Evolutionary conservation across 2,329 filamentous ascomycete species (phyloP).

Genomic region (Beauveria scarabaeidicola): DNA sequence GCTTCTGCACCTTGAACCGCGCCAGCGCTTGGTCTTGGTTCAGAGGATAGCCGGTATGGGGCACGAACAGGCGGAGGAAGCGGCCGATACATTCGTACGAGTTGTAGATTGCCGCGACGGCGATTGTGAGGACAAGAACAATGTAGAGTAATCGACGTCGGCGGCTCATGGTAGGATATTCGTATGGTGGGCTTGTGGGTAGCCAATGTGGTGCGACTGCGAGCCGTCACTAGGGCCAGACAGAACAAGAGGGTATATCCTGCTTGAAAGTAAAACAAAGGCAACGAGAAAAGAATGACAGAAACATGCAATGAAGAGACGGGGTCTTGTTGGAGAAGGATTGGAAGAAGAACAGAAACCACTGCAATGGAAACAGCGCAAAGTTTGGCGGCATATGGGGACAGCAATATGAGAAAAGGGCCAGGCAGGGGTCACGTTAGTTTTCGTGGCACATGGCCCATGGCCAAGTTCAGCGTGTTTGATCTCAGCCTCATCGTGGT

Average conservation of each 20-base stretch:
- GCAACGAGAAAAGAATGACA: background rate
- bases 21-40: slow-evolving; percentile 9
- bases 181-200: background rate
- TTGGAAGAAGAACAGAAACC: background rate
- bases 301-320: background rate
- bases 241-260: background rate
- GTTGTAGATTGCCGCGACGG: background rate
- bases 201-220: background rate
- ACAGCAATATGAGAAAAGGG: background rate
- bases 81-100: background rate
- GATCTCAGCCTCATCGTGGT: slow-evolving; percentile 9
- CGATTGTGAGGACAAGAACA: background rate
- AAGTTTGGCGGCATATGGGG: background rate
- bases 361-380: background rate
- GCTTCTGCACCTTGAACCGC: background rate
- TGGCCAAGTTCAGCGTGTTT: background rate
- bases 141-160: slow-evolving; percentile 2
- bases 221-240: no score
- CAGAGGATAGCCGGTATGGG: slow-evolving; percentile 3
- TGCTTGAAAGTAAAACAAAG: background rate
- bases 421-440: background rate
- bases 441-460: background rate
- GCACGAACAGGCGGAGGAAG: slow-evolving; percentile 2
- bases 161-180: background rate
- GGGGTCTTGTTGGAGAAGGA: background rate